Percentiles rank a stretch among this genome's conserved stretches.
Conservation (phyloP, 768 basidiomycete genomes). For the Tulasnella sp. region DNA sequence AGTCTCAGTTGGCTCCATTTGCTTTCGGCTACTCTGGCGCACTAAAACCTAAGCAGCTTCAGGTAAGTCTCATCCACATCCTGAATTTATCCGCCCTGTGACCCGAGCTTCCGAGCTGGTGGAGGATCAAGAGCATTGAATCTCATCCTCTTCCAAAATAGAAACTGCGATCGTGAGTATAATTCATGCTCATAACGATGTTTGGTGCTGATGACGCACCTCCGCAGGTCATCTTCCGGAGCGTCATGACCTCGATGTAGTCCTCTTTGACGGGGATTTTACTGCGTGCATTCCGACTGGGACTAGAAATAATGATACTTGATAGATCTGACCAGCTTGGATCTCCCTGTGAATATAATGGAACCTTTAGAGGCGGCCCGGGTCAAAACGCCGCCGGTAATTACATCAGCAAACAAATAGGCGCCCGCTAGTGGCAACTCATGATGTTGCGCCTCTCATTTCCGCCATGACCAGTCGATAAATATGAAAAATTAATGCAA, state of each 20-base stretch:
- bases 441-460: neutral
- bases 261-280: neutral
- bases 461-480: neutral
- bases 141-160: neutral
- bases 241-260: too few relatives aligned
- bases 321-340: too few relatives aligned
- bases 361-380: neutral
- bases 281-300: neutral
- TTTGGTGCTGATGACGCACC: neutral
- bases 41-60: neutral
- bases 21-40: neutral
- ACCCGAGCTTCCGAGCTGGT: neutral
- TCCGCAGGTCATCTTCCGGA: neutral
- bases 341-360: neutral
- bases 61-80: neutral
- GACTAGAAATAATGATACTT: neutral
- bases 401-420: neutral
- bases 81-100: too few relatives aligned
- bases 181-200: neutral
- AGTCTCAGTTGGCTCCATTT: neutral
- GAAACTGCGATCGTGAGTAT: neutral
- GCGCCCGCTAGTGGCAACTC: neutral
- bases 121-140: neutral
- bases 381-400: conserved; percentile 1
- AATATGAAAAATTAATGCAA: neutral